phyloP scores from a whole-genome alignment of 169 alveolate genomes.

The Cryptosporidium ryanae region DNA sequence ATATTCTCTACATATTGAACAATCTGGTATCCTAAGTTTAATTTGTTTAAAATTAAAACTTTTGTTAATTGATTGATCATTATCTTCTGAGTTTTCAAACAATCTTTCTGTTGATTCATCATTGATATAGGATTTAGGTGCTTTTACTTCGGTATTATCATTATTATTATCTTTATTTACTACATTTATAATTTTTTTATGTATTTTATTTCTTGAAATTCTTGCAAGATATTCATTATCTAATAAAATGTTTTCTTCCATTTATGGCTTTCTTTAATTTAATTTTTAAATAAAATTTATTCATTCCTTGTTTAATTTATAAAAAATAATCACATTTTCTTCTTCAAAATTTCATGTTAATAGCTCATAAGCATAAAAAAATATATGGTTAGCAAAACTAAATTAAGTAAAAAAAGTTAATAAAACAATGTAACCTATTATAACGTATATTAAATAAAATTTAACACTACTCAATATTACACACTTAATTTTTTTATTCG shows the following conservation, averaged over 20 bases:
- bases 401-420: not conserved
- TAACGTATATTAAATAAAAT: not conserved
- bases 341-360: too few species aligned
- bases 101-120: not conserved
- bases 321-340: too few species aligned
- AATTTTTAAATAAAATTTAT: not conserved
- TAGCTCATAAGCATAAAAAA: too few species aligned
- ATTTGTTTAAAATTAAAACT: not conserved
- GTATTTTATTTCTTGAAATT: conserved; percentile 1
- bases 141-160: not conserved
- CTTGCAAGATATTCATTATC: conserved; percentile 32
- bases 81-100: not conserved
- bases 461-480: not conserved
- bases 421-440: not conserved
- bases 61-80: not conserved
- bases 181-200: conserved; percentile 4
- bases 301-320: not conserved
- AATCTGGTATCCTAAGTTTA: conserved; percentile 53
- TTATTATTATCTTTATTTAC: not conserved
- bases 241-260: too few species aligned
- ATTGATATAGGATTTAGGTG: not conserved
- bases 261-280: not conserved
- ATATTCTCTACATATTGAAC: conserved; percentile 64
- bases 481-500: too few species aligned
- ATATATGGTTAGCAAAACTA: too few species aligned